A percentile compares a stretch with the other conserved stretches of the same genome.
Evolutionary conservation across 768 basidiomycete species (phyloP).

Genomic region (Boletus sp.): DNA sequence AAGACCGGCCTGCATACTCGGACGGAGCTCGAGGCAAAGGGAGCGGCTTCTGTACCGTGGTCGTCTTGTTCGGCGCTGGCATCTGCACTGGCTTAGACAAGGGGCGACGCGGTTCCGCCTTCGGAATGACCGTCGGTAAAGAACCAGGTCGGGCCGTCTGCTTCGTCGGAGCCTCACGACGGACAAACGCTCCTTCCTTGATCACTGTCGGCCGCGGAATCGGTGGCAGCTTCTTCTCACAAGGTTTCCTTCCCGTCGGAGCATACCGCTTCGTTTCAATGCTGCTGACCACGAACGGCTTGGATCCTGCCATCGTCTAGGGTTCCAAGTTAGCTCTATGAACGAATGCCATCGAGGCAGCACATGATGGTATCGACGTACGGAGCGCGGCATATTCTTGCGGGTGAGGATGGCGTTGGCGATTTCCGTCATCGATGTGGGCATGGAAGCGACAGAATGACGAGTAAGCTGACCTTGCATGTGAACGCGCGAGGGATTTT

Average conservation of each 20-base stretch:
- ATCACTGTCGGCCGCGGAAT: neutral
- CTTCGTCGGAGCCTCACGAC: neutral
- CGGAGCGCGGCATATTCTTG: neutral
- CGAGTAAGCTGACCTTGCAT: neutral
- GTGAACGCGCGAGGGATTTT: too few species aligned
- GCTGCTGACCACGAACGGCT: conserved; percentile 10
- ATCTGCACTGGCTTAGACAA: too few species aligned
- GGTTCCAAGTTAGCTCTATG: neutral
- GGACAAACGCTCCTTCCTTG: neutral
- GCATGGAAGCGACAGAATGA: neutral
- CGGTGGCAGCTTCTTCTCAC: neutral
- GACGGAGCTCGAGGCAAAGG: neutral
- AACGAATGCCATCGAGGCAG: neutral
- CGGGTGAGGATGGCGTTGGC: neutral
- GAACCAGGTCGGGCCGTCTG: neutral
- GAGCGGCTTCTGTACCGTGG: neutral
- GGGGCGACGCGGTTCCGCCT: neutral
- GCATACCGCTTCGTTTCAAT: neutral
- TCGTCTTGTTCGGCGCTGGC: neutral
- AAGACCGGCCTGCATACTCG: neutral
- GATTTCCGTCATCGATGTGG: neutral
- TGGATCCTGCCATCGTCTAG: neutral
- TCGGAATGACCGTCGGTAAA: neutral
- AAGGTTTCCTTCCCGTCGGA: neutral
- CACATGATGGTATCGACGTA: neutral